Evolutionary conservation across 2,329 filamentous ascomycete species (phyloP), one percentile per base, ranked within the genome.

Genomic region (Chaetomiaceae sp.): DNA sequence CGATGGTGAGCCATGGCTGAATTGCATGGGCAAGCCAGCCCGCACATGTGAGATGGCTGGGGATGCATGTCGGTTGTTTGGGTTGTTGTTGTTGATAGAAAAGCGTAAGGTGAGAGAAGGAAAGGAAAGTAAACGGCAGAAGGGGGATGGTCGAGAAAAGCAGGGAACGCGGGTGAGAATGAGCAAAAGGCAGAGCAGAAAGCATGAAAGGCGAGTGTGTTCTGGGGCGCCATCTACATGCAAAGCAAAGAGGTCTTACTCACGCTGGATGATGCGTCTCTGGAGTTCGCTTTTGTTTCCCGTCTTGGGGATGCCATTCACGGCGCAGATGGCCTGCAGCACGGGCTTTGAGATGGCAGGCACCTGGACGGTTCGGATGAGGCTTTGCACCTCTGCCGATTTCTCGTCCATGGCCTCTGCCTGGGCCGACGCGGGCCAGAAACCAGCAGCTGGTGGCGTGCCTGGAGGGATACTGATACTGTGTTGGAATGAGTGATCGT

Each of bases 261-360:
- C 74, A 97, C 93, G 78, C 49, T 79, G 72, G 53, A 84, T 79
- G 51, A 96, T 86, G 58, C 91, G 83, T 48, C 71, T 70, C 67
- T 95, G 89, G 49, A 97, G 71, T 34, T 86, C 78, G 27, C 81
- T 79, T 72, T 98, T 98, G 59, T 93, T 84, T 17, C 93, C 93
- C 22, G 84, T 86, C 50, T 87, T 84, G 55, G 79, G 77, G 29
- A 95, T 72, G 38, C 81, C 78, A 68, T 95, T 87, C 50, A 78
- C 72, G 53, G 80, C 77, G 61, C 91, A 86, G 55, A 97, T 83
- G 42, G 75, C 75, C 58, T 88, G 86, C 39, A 96, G 76, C 58
- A 90, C 82, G 17, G 71, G 68, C 58, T 80, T 80, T 24, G 78
- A 66, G 18, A 81, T 63, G 11, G 65, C 55, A 29, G 63, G 69